phyloP scores from a whole-genome alignment of 2,329 filamentous ascomycete species.

The Hirsutella minnesotensis region DNA sequence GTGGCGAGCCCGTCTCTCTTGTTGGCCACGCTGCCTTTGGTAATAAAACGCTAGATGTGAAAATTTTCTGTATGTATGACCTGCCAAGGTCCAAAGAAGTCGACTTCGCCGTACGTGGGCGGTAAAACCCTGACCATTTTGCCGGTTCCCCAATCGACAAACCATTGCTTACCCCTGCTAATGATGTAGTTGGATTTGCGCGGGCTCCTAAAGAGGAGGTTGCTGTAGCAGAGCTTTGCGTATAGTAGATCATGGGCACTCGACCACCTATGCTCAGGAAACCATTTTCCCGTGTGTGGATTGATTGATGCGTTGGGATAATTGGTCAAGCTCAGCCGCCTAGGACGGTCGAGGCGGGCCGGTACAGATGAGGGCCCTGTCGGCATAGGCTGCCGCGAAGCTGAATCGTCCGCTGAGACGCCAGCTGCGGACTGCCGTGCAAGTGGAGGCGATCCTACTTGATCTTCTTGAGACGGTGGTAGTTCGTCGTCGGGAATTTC shows the following conservation, averaged over 20 bases:
- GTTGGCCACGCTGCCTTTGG: too few relatives aligned
- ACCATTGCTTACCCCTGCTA: constrained; percentile 44
- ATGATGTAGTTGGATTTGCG: constrained; percentile 47
- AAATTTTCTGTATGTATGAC: constrained; percentile 36
- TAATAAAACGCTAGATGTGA: constrained; percentile 26
- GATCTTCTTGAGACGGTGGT: neutral
- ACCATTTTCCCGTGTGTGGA: constrained; percentile 42
- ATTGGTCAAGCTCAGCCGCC: constrained; percentile 31
- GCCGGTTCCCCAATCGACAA: constrained; percentile 47
- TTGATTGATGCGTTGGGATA: constrained; percentile 34
- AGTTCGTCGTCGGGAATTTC: neutral
- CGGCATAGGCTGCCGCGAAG: neutral
- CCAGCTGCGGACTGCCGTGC: neutral
- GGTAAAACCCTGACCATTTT: constrained; percentile 41
- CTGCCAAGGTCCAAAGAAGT: constrained; percentile 38
- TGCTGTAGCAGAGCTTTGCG: constrained; percentile 48
- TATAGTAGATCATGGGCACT: constrained; percentile 45
- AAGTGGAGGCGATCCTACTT: neutral
- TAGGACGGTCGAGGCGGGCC: constrained; percentile 18
- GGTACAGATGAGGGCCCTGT: constrained; percentile 10
- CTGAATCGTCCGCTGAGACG: neutral
- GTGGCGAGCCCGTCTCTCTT: too few relatives aligned
- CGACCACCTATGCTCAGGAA: constrained; percentile 42
- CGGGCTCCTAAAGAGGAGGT: constrained; percentile 42
- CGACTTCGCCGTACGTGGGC: constrained; percentile 40